Evolutionary conservation across 1,139 yeast species (phyloP), one percentile per base, ranked within the genome.

Genomic region (Geotrichum carabidarum): DNA sequence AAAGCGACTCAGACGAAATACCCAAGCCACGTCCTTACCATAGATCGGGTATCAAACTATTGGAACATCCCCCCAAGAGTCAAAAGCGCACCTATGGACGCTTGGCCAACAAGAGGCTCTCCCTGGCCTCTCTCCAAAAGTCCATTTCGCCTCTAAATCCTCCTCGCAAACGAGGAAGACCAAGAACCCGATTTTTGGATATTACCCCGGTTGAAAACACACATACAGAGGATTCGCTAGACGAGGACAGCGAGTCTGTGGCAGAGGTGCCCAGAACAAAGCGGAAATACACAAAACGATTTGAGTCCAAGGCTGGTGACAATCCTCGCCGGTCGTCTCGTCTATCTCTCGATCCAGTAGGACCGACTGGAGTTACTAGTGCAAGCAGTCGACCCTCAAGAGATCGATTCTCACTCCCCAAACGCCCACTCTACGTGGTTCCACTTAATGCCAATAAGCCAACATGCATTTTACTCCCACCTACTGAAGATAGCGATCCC

Each of bases 391-490:
- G 27, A 11, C 38, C 22, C n/a, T 6, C 35, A 14, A 14, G 48
- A 30, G 17, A 11, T 32, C 47, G 11, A n/a, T 8, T 8, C 15
- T n/a, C 15, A 2, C n/a, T n/a, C 18, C 27, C 35, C 2, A 12
- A 14, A 27, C 51, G 51, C 14, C 51, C 51, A 6, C 44, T 48
- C 11, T 41, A 40, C 32, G 45, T 48, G 9, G 51, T 48, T 17
- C 51, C 51, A 8, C 51, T 48, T 8, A 48, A 48, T 40, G 35
- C 45, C n/a, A 42, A 41, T 15, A 48, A 40, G 15, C 51, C 51
- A 27, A 41, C 44, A 18, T 48, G 51, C 17, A 48, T 48, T 14
- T 18, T 48, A 8, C 17, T 40, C 15, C 45, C 51, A 6, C 51
- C 51, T 8, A 31, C 22, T 15, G 45, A 30, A 9, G 40, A 34